phyloP scores from a whole-genome alignment of 2,329 filamentous ascomycete genomes.

The Tothia fuscella region DNA sequence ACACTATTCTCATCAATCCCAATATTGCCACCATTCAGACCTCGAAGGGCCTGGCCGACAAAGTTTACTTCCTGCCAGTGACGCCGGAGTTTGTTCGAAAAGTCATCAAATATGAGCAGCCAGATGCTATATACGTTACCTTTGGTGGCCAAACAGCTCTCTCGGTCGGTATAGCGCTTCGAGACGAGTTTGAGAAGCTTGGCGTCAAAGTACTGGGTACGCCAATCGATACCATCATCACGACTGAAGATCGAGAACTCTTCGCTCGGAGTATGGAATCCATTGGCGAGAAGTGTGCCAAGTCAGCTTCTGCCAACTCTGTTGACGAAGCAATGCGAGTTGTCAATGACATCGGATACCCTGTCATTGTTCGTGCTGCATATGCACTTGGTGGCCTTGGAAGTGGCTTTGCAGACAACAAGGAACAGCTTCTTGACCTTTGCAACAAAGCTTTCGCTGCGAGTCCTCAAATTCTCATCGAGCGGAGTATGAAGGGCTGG shows the following conservation, averaged over 20 bases:
- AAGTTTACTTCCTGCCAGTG: slow-evolving; percentile 97
- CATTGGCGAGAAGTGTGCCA: slow-evolving; percentile 94
- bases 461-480: slow-evolving; percentile 90
- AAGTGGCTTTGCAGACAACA: slow-evolving; percentile 87
- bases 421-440: slow-evolving; percentile 68
- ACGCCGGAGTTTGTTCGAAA: slow-evolving; percentile 96
- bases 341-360: slow-evolving; percentile 86
- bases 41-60: slow-evolving; percentile 92
- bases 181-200: slow-evolving; percentile 87
- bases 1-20: slow-evolving; percentile 95
- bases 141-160: slow-evolving; percentile 96
- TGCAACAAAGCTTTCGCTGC: slow-evolving; percentile 93
- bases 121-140: slow-evolving; percentile 93
- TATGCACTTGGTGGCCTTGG: slow-evolving; percentile 92
- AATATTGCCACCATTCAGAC: slow-evolving; percentile 99
- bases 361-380: slow-evolving; percentile 91
- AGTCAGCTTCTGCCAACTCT: slow-evolving; percentile 84
- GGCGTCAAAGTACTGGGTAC: slow-evolving; percentile 93
- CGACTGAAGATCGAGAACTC: slow-evolving; percentile 92
- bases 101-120: slow-evolving; percentile 87
- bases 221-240: slow-evolving; percentile 95
- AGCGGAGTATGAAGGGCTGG: slow-evolving; percentile 99
- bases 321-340: slow-evolving; percentile 80
- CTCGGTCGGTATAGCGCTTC: slow-evolving; percentile 93
- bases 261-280: slow-evolving; percentile 98